Conservation (phyloP, 2,329 filamentous ascomycete genomes). For the Aspergillus pseudoviridinutans region DNA sequence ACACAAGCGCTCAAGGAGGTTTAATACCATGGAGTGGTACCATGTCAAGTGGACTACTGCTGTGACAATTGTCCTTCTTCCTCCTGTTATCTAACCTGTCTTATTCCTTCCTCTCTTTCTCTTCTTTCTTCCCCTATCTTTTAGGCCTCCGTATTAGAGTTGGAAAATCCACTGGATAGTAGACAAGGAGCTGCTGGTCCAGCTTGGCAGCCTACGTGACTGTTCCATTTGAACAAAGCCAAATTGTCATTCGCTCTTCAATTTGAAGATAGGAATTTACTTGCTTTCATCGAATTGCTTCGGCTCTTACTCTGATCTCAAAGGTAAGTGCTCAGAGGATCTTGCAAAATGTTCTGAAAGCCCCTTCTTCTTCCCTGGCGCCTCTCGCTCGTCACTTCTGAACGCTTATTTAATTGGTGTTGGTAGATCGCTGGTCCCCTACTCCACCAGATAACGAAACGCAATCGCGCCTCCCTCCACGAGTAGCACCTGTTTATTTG, state of each 20-base stretch:
- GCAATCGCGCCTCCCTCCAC: slow-evolving; percentile 13
- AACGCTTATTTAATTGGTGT: slow-evolving; percentile 22
- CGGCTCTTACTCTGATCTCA: slow-evolving; percentile 1
- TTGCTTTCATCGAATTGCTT: neutral
- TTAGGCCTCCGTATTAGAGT: slow-evolving; percentile 6
- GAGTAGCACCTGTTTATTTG: slow-evolving; percentile 6
- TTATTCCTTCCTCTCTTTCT: slow-evolving; percentile 6
- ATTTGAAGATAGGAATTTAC: neutral
- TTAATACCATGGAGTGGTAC: slow-evolving; percentile 6
- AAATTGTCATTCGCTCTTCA: neutral
- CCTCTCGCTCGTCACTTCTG: slow-evolving; percentile 9
- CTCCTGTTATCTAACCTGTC: neutral
- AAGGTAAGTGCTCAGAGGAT: neutral
- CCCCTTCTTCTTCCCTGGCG: slow-evolving; percentile 4
- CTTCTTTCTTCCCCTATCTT: slow-evolving; percentile 9
- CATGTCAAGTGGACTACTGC: neutral
- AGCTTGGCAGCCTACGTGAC: neutral
- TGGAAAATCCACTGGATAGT: neutral
- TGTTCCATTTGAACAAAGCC: neutral
- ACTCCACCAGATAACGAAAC: slow-evolving; percentile 20
- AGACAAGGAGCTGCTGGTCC: neutral
- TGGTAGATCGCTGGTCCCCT: slow-evolving; percentile 21
- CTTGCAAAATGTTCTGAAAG: slow-evolving; percentile 14
- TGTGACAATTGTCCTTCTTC: neutral
- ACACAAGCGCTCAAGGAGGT: slow-evolving; percentile 2